Conservation (phyloP, 208 protist genomes). For the Trypanosoma vivax region DNA sequence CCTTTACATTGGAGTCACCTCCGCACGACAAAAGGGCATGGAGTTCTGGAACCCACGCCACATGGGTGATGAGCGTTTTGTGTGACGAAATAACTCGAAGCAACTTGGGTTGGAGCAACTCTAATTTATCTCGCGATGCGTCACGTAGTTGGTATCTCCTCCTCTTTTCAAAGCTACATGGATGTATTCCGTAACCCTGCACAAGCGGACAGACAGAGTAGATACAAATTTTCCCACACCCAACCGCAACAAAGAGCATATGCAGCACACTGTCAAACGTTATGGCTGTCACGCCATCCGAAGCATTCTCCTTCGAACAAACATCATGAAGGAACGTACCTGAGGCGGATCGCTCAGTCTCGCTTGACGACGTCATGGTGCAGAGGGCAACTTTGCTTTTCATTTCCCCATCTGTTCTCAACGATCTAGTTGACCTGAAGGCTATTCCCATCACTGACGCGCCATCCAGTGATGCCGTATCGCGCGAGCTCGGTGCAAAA, state of each 20-base stretch:
- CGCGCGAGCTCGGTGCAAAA: no score
- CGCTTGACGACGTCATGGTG: no score
- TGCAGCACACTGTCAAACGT: conserved; percentile 46
- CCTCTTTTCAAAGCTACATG: conserved; percentile 26
- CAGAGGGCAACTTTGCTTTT: no score
- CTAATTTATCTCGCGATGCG: neutral
- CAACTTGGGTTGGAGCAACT: neutral
- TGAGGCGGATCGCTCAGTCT: neutral
- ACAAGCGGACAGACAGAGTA: conserved; percentile 48
- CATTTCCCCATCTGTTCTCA: no score
- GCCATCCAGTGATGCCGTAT: no score
- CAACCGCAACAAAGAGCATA: conserved; percentile 59
- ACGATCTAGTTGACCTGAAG: no score
- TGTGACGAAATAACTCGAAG: neutral
- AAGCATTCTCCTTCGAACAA: neutral
- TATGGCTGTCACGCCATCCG: conserved; percentile 29
- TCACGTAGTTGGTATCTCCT: conserved; percentile 15
- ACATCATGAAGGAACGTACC: conserved; percentile 2
- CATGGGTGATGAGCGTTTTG: neutral
- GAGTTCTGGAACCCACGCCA: conserved; percentile 35
- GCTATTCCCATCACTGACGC: no score
- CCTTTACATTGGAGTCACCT: conserved; percentile 40
- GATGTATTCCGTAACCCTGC: conserved; percentile 31
- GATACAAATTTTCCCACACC: conserved; percentile 39
- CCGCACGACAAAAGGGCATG: conserved; percentile 37